A percentile compares a stretch with the other conserved stretches of the same genome.
Conservation (phyloP, 2,329 filamentous ascomycete genomes). For the Orbilia blumenaviensis region DNA sequence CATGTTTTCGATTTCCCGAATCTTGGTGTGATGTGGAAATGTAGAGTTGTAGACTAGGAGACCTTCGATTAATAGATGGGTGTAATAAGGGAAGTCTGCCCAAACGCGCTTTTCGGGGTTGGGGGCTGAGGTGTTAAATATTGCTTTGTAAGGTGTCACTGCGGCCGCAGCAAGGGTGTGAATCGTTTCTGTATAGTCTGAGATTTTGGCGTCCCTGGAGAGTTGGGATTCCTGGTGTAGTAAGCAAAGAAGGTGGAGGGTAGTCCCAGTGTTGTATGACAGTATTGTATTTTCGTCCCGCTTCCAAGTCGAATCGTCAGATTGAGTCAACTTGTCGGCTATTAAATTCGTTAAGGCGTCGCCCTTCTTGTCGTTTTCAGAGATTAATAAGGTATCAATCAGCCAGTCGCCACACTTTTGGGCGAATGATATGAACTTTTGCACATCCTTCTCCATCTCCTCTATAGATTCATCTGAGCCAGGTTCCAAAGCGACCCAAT, state of each 20-base stretch:
- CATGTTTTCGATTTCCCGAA: conserved; percentile 36
- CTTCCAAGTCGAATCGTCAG: conserved; percentile 37
- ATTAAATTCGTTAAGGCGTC: conserved; percentile 41
- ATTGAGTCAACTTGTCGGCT: conserved; percentile 43
- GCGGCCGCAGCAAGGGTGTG: conserved; percentile 30
- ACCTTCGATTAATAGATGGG: conserved; percentile 43
- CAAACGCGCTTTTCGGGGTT: conserved; percentile 40
- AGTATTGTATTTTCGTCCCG: conserved; percentile 46
- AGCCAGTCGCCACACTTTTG: conserved; percentile 39
- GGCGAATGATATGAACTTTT: conserved; percentile 18
- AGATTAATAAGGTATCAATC: conserved; percentile 33
- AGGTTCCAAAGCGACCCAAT: conserved; percentile 46
- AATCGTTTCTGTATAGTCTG: conserved; percentile 25
- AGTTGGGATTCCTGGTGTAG: conserved; percentile 31
- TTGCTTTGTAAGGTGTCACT: conserved; percentile 47
- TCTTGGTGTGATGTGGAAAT: conserved; percentile 46
- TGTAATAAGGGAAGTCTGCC: conserved; percentile 46
- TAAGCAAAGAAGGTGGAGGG: conserved; percentile 43
- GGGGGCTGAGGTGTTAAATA: conserved; percentile 43
- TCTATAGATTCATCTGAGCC: conserved; percentile 31
- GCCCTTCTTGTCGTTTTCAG: conserved; percentile 41
- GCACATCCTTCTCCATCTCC: conserved; percentile 44
- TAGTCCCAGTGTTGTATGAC: conserved; percentile 44
- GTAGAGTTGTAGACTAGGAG: conserved; percentile 27
- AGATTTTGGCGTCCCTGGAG: background rate